A percentile compares a stretch with the other conserved stretches of the same genome.
Evolutionary conservation across 495 filamentous ascomycete genomes (phyloP).

Genomic region (Jackrogersella multiformis): DNA sequence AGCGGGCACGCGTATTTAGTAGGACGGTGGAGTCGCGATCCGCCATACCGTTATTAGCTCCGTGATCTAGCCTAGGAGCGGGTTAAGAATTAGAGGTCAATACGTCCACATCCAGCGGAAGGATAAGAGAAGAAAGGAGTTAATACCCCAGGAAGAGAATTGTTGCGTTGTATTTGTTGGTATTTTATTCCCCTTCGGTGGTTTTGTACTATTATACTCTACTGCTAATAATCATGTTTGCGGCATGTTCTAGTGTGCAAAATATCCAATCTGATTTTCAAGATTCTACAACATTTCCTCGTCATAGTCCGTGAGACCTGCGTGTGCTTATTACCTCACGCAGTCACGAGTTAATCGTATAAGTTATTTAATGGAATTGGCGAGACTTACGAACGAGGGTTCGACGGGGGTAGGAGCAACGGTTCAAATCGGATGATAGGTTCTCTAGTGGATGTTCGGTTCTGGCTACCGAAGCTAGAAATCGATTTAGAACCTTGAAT

Average conservation of each 20-base stretch:
- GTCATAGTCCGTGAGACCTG: neutral
- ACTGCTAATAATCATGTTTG: constrained; percentile 19
- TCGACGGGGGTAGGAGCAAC: neutral
- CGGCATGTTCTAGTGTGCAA: constrained; percentile 16
- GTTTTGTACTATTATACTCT: constrained; percentile 26
- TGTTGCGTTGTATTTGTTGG: constrained; percentile 9
- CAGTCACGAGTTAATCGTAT: neutral
- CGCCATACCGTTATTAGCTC: neutral
- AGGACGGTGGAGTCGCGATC: neutral
- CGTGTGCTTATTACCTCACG: constrained; percentile 1
- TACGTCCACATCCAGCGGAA: neutral
- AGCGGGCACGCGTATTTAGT: neutral
- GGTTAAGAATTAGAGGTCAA: neutral
- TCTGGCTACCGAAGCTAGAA: constrained; percentile 9
- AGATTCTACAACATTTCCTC: no score
- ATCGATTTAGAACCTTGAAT: constrained; percentile 9
- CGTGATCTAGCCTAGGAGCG: neutral
- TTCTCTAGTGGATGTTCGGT: constrained; percentile 1
- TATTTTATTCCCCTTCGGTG: constrained; percentile 13
- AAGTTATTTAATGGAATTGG: neutral
- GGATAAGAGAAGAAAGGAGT: constrained; percentile 10
- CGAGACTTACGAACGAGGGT: neutral
- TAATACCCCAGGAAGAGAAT: constrained; percentile 35
- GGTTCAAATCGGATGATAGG: constrained; percentile 10
- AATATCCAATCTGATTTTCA: constrained; percentile 1